phyloP scores from a whole-genome alignment of 2,329 filamentous ascomycete genomes.

The Fusarium coicis region DNA sequence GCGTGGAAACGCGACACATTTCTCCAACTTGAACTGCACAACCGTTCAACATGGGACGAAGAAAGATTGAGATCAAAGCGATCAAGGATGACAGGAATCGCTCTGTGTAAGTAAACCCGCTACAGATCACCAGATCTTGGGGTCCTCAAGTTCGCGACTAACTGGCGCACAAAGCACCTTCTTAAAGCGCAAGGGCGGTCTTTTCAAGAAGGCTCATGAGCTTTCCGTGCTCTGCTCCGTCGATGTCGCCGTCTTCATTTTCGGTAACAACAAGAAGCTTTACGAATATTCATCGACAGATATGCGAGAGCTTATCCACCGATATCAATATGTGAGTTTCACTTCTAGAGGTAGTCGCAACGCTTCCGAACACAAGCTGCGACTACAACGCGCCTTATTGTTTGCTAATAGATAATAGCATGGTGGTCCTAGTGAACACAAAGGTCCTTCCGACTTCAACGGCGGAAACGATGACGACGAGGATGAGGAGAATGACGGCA shows the following conservation, averaged over 20 bases:
- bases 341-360: conserved; percentile 12
- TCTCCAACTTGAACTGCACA: conserved; percentile 25
- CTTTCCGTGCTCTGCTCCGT: conserved; percentile 97
- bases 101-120: conserved; percentile 81
- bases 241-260: conserved; percentile 98
- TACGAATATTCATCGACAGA: conserved; percentile 97
- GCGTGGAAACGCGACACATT: conserved; percentile 38
- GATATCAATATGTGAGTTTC: conserved; percentile 87
- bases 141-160: conserved; percentile 23
- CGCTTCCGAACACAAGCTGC: neutral
- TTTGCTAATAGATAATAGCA: conserved; percentile 67
- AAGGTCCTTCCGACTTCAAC: conserved; percentile 91
- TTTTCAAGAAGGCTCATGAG: conserved; percentile 99
- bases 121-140: neutral
- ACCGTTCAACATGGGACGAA: conserved; percentile 78
- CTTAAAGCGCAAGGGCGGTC: conserved; percentile 95
- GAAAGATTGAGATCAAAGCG: conserved; percentile 99
- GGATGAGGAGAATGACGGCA: conserved; percentile 76
- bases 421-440: conserved; percentile 93
- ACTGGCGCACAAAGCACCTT: conserved; percentile 76
- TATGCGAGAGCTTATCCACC: conserved; percentile 88
- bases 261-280: conserved; percentile 98
- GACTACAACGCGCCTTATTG: neutral
- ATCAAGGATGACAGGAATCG: conserved; percentile 99
- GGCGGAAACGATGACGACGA: conserved; percentile 89